Conservation (phyloP, 768 basidiomycete species). For the Tylopilus sp. region DNA sequence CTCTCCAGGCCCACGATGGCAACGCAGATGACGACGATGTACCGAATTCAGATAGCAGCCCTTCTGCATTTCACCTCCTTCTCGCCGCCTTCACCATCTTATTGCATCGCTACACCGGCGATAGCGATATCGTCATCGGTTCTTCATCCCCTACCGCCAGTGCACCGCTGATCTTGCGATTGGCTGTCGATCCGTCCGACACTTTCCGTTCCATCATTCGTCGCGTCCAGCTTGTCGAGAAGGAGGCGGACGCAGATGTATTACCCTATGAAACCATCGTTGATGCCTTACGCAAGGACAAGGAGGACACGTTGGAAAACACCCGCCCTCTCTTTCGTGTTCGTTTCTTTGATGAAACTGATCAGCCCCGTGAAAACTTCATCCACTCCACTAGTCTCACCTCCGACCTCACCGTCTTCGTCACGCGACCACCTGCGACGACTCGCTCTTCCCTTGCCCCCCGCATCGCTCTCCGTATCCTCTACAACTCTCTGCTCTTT, state of each 20-base stretch:
- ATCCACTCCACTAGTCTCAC: conserved; percentile 78
- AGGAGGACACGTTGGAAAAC: conserved; percentile 52
- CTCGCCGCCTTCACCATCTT: conserved; percentile 90
- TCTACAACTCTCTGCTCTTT: conserved; percentile 96
- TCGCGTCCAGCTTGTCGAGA: conserved; percentile 80
- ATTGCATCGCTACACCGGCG: conserved; percentile 92
- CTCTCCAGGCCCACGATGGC: conserved; percentile 61
- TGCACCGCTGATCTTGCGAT: conserved; percentile 79
- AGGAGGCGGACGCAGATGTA: conserved; percentile 76
- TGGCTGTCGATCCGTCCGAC: conserved; percentile 80
- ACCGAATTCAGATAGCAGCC: conserved; percentile 36
- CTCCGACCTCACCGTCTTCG: conserved; percentile 91
- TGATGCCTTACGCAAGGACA: conserved; percentile 61
- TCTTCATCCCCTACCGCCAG: conserved; percentile 74
- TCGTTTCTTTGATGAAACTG: conserved; percentile 94
- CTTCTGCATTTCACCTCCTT: conserved; percentile 89
- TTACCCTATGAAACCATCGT: conserved; percentile 79
- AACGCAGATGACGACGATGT: conserved; percentile 49
- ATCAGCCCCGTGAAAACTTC: conserved; percentile 67
- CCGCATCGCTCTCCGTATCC: conserved; percentile 71
- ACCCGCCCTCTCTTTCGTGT: conserved; percentile 79
- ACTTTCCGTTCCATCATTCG: conserved; percentile 87
- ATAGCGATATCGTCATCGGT: conserved; percentile 89
- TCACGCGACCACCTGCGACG: conserved; percentile 67
- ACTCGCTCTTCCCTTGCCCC: conserved; percentile 71